Percentiles rank a stretch among this genome's conserved stretches.
Conservation (phyloP, 148 eudicot species). For the Fagopyrum tataricum region DNA sequence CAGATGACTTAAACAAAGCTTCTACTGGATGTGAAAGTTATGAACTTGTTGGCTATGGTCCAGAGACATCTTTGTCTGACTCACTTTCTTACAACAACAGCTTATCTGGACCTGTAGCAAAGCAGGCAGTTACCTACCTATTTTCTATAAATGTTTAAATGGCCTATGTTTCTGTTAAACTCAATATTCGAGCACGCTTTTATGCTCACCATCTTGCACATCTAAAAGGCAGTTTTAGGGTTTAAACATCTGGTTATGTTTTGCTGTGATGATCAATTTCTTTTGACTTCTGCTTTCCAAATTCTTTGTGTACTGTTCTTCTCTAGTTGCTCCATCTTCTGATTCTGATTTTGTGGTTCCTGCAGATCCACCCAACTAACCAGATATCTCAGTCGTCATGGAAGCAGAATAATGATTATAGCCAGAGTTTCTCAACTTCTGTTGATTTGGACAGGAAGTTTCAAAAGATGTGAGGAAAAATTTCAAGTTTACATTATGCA, state of each 20-base stretch:
- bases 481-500: background rate
- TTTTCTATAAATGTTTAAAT: background rate
- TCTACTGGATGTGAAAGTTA: slow-evolving; percentile 23
- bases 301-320: background rate
- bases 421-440: slow-evolving; percentile 37
- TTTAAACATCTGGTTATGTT: background rate
- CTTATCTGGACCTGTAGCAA: slow-evolving; percentile 29
- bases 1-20: slow-evolving; percentile 45
- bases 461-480: slow-evolving; percentile 66
- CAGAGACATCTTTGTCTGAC: slow-evolving; percentile 28
- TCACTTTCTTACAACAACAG: slow-evolving; percentile 27
- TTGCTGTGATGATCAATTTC: background rate
- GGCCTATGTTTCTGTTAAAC: background rate
- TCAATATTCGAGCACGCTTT: background rate
- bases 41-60: slow-evolving; percentile 38
- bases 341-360: background rate
- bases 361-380: slow-evolving; percentile 41
- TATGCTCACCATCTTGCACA: background rate
- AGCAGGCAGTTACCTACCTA: slow-evolving; percentile 39
- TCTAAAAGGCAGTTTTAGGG: background rate
- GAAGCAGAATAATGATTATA: slow-evolving; percentile 36
- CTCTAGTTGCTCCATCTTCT: background rate
- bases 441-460: slow-evolving; percentile 41
- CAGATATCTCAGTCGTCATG: slow-evolving; percentile 36
- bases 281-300: background rate